Evolutionary conservation across 2,329 filamentous ascomycete species (phyloP).

Genomic region (Beauveria sp.): DNA sequence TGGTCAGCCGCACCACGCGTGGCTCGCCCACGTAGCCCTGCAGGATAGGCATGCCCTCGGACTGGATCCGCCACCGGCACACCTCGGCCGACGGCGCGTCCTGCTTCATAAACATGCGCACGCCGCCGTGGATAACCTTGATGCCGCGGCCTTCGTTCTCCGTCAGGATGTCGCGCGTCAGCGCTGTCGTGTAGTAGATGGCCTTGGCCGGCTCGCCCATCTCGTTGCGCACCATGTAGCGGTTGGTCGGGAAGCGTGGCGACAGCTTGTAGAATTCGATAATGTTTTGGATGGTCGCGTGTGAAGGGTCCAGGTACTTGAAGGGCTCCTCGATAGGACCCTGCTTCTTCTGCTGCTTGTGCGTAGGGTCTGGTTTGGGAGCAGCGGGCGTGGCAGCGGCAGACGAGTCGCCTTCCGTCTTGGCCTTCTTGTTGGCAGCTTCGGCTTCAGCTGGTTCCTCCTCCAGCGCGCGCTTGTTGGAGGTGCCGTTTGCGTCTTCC

Average conservation of each 20-base stretch:
- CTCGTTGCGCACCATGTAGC: constrained; percentile 94
- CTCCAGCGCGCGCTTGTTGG: constrained; percentile 25
- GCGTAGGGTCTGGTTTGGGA: constrained; percentile 20
- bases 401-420: constrained; percentile 27
- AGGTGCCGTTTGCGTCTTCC: constrained; percentile 23
- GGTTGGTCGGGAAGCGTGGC: constrained; percentile 74
- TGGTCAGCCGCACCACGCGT: constrained; percentile 65
- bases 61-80: constrained; percentile 92
- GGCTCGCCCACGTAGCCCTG: constrained; percentile 80
- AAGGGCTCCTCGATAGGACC: constrained; percentile 79
- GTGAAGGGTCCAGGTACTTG: constrained; percentile 72
- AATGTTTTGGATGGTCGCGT: constrained; percentile 70
- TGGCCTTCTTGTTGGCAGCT: constrained; percentile 40
- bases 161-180: constrained; percentile 77
- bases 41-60: constrained; percentile 83
- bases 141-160: constrained; percentile 86
- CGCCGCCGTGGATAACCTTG: constrained; percentile 92
- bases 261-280: constrained; percentile 81
- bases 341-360: constrained; percentile 34
- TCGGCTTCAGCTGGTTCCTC: constrained; percentile 29
- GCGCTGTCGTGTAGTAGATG: constrained; percentile 87
- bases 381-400: constrained; percentile 17
- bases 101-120: constrained; percentile 99
- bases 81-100: constrained; percentile 80
- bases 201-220: constrained; percentile 82